Percentiles rank a stretch among this genome's conserved stretches.
These are phyloP conservation scores for Bryoglossum gracile DNA, from an alignment of 495 filamentous ascomycete genomes.

Conservation along the genomic window DNA sequence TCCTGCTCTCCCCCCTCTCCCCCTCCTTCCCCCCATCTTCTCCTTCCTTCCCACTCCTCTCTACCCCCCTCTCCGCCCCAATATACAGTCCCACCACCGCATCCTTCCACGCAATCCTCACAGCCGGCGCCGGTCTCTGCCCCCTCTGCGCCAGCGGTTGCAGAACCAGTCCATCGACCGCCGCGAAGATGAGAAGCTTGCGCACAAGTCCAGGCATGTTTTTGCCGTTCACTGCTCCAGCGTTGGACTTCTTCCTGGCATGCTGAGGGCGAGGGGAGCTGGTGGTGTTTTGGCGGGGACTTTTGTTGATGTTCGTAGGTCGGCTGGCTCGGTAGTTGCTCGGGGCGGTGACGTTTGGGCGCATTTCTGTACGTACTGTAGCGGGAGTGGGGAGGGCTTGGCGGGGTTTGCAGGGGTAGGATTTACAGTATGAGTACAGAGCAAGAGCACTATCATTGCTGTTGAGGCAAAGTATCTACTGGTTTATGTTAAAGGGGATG, in stretches of 20 bases:
- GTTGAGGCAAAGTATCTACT: too few relatives aligned
- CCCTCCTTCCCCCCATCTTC: conserved; percentile 28
- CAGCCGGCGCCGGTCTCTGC: conserved; percentile 37
- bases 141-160: conserved; percentile 56
- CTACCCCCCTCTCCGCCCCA: conserved; percentile 29
- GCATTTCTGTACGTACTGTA: too few relatives aligned
- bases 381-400: too few relatives aligned
- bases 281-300: too few relatives aligned
- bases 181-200: conserved; percentile 74
- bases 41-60: not conserved
- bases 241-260: not conserved
- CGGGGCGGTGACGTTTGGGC: too few relatives aligned
- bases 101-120: conserved; percentile 71
- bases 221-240: not conserved
- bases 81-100: conserved; percentile 46
- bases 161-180: conserved; percentile 79
- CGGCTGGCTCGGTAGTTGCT: too few relatives aligned
- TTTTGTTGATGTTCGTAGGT: not conserved
- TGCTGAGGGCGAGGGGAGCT: too few relatives aligned
- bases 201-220: conserved; percentile 68
- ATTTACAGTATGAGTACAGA: too few relatives aligned
- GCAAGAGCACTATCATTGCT: too few relatives aligned
- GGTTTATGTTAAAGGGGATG: too few relatives aligned
- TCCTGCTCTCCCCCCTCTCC: conserved; percentile 9
- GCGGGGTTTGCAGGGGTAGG: too few relatives aligned